Evolutionary conservation across 257 asterid genomes (phyloP), one percentile per base, ranked within the genome.

Genomic region (Mitragyna speciosa): DNA sequence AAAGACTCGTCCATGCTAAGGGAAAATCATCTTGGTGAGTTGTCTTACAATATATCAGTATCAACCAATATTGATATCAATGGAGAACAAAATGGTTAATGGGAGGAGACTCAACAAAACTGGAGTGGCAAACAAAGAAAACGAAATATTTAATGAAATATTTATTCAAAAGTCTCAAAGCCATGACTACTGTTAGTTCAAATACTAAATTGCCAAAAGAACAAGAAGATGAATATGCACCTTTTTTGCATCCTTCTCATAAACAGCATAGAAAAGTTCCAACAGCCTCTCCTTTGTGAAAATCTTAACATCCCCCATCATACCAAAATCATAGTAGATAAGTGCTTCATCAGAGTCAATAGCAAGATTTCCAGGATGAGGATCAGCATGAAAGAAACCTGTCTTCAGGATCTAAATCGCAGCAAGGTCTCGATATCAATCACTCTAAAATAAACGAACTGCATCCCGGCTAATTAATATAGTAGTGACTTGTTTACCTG

Each of bases 331-430:
- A 36, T 95, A 95, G 82, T 95, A 95, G 84, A 95, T 95, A 77
- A 95, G 92, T 51, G 97, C 84, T 89, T 95, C 96, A 26, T 93
- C 99, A 49, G 83, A 92, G 78, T 95, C 99, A 78, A 95, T 86
- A 22, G 98, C 98, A 65, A 94, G 98, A 87, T 94, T 94, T 83
- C 98, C 98, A 33, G 98, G 98, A 82, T 95, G 99, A 71, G 99
- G 99, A 87, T 95, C 99, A 69, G 99, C 99, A 73, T 95, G 99
- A 86, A 95, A 95, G 87, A 95, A 95, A 74, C 99, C 99, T n/a
- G 98, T 93, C 85, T 80, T 93, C 76, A 95, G 85, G 84, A 95
- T 93, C 98, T 95, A 92, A 78, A 84, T 71, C 7, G 77, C 20
- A 6, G 70, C 69, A 77, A 47, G 49, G 64, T 22, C 65, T 75